These are phyloP conservation scores for Xylaria sp. DNA, from an alignment of 2,329 filamentous ascomycete species.

Conservation along the genomic window DNA sequence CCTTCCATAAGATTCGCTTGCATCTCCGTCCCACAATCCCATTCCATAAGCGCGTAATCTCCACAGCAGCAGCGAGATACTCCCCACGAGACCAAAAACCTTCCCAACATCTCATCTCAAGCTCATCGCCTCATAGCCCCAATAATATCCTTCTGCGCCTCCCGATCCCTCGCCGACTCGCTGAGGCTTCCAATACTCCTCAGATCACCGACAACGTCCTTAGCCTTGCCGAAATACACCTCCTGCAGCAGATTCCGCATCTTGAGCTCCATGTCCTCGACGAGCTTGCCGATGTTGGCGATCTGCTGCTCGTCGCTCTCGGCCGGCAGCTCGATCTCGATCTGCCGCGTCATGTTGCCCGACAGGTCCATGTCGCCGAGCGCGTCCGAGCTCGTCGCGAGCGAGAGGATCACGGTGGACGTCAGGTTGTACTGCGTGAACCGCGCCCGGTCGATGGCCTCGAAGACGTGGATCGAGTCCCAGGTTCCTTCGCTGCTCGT, in stretches of 20 bases:
- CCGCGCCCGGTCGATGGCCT: slow-evolving; percentile 91
- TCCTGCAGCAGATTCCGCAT: slow-evolving; percentile 99
- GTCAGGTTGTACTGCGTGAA: slow-evolving; percentile 98
- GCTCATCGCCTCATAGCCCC: slow-evolving; percentile 58
- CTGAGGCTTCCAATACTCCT: slow-evolving; percentile 86
- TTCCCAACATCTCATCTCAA: not conserved
- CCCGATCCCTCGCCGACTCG: slow-evolving; percentile 83
- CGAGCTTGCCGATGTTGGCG: slow-evolving; percentile 90
- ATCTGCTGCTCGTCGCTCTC: slow-evolving; percentile 94
- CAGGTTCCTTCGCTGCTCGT: slow-evolving; percentile 81
- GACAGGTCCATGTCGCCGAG: slow-evolving; percentile 91
- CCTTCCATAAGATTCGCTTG: not conserved
- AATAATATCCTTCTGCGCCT: slow-evolving; percentile 90
- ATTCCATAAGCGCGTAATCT: not conserved
- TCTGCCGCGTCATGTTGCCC: slow-evolving; percentile 97
- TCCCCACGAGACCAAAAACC: not conserved
- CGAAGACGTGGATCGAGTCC: slow-evolving; percentile 99
- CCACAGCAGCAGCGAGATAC: not conserved
- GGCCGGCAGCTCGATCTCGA: slow-evolving; percentile 90
- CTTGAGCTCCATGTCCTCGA: slow-evolving; percentile 99
- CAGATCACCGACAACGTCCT: slow-evolving; percentile 96
- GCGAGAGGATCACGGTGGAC: slow-evolving; percentile 91
- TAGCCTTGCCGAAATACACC: slow-evolving; percentile 99
- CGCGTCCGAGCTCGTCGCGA: slow-evolving; percentile 71
- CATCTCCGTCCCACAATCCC: not conserved